A percentile compares a stretch with the other conserved stretches of the same genome.
phyloP scores from a whole-genome alignment of 441 rosid species.

The Gossypium schwendimanii region DNA sequence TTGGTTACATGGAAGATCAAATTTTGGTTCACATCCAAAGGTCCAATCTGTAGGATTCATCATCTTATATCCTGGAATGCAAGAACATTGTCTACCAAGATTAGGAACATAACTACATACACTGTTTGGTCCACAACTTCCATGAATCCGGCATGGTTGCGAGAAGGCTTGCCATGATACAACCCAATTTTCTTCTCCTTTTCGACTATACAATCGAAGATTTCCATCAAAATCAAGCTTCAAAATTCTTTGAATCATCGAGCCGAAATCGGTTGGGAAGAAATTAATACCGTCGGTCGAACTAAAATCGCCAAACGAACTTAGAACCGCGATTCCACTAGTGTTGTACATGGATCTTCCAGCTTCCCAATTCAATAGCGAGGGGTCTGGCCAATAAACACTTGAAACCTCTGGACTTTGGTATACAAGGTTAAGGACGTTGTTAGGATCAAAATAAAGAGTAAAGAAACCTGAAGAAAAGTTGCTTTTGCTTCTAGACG shows the following conservation, averaged over 20 bases:
- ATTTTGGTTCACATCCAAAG: conserved; percentile 18
- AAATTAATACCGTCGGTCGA: conserved; percentile 2
- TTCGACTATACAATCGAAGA: conserved; percentile 18
- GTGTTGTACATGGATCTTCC: conserved; percentile 13
- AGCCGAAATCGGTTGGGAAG: conserved; percentile 11
- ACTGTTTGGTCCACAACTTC: conserved; percentile 20
- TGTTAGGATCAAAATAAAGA: conserved; percentile 1
- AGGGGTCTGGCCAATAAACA: conserved; percentile 11
- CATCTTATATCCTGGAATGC: conserved; percentile 17
- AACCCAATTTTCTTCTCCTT: neutral
- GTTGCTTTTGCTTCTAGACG: conserved; percentile 1
- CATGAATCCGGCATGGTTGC: conserved; percentile 17
- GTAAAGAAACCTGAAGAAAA: conserved; percentile 10
- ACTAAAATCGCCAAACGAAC: neutral
- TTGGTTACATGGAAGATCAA: neutral
- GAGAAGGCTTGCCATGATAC: conserved; percentile 17
- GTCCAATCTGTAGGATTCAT: conserved; percentile 15
- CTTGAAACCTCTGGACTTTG: neutral
- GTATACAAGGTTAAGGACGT: conserved; percentile 7
- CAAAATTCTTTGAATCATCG: neutral
- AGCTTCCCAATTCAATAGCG: neutral
- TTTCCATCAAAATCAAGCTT: conserved; percentile 24
- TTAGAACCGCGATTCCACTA: too few species aligned
- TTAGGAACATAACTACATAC: conserved; percentile 10
- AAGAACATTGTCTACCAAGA: conserved; percentile 16